These are phyloP conservation scores for Solanum aculeatissimum DNA, from an alignment of 305 asterid species.

Conservation along the genomic window DNA sequence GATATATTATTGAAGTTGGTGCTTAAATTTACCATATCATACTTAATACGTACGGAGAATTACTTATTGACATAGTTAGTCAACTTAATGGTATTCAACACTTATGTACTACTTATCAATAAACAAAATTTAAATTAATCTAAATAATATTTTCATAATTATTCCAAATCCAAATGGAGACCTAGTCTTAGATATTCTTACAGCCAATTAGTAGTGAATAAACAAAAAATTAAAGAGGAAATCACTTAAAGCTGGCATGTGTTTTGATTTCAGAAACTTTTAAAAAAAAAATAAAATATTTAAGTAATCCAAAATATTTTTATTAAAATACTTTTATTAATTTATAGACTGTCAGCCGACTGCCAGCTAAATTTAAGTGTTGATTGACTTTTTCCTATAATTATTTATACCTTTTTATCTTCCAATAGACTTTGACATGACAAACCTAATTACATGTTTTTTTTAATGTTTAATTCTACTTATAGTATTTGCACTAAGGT, in stretches of 20 bases:
- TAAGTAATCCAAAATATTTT: not conserved
- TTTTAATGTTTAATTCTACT: not conserved
- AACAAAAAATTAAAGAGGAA: not conserved
- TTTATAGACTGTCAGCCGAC: not conserved
- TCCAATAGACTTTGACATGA: not conserved
- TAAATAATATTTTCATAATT: not conserved
- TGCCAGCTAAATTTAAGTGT: constrained; percentile 1
- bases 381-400: not conserved
- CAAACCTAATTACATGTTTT: not conserved
- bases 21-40: not conserved
- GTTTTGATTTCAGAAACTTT: not conserved
- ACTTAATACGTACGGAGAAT: not conserved
- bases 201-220: not conserved
- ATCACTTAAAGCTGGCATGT: not conserved
- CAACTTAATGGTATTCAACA: not conserved
- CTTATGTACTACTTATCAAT: not conserved
- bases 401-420: not conserved
- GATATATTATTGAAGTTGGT: not conserved
- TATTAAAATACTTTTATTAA: not conserved
- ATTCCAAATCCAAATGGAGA: not conserved
- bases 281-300: too few species aligned
- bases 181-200: not conserved
- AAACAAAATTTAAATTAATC: not conserved
- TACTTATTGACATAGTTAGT: not conserved
- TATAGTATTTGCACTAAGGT: not conserved